These are phyloP conservation scores for Beauveria rudraprayagi DNA, from an alignment of 2,329 filamentous ascomycete species.

Conservation along the genomic window DNA sequence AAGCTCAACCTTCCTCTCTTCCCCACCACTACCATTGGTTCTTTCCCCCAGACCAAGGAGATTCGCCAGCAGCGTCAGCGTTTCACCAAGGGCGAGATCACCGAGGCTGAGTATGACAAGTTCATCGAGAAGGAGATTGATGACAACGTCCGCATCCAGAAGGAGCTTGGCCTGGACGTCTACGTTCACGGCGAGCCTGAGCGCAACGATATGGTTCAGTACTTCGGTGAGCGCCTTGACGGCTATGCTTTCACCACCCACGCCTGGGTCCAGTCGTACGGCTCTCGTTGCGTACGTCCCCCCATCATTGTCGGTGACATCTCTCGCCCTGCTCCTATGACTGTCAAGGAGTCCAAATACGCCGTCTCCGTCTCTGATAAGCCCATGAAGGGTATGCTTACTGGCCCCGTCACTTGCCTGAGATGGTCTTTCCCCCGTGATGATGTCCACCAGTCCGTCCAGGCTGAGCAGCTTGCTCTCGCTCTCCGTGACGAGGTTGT, in stretches of 20 bases:
- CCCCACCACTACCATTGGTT: conserved; percentile 98
- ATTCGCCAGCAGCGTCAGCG: conserved; percentile 96
- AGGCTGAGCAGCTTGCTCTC: conserved; percentile 97
- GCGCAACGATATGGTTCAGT: conserved; percentile 99
- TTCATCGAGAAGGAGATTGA: conserved; percentile 99
- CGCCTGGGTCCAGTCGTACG: conserved; percentile 98
- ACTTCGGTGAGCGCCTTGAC: conserved; percentile 95
- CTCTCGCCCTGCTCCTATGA: conserved; percentile 94
- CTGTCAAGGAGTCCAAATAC: conserved; percentile 99
- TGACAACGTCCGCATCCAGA: conserved; percentile 91
- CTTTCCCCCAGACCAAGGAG: conserved; percentile 98
- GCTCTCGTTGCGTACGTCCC: conserved; percentile 94
- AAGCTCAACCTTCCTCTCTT: conserved; percentile 91
- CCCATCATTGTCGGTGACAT: conserved; percentile 99
- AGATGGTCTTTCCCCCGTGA: conserved; percentile 99
- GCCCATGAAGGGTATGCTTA: conserved; percentile 99
- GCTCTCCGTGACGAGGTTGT: conserved; percentile 97
- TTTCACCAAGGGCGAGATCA: conserved; percentile 98
- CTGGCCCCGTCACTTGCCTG: conserved; percentile 95
- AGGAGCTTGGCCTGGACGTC: conserved; percentile 95
- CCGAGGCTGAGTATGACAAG: conserved; percentile 83
- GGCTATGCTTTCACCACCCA: conserved; percentile 99
- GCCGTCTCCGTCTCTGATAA: conserved; percentile 93
- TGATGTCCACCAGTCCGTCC: conserved; percentile 97
- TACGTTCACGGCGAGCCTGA: conserved; percentile 98